Percentiles rank a stretch among this genome's conserved stretches.
These are phyloP conservation scores for Xylaria telfairii DNA, from an alignment of 495 filamentous ascomycete species.

Conservation along the genomic window DNA sequence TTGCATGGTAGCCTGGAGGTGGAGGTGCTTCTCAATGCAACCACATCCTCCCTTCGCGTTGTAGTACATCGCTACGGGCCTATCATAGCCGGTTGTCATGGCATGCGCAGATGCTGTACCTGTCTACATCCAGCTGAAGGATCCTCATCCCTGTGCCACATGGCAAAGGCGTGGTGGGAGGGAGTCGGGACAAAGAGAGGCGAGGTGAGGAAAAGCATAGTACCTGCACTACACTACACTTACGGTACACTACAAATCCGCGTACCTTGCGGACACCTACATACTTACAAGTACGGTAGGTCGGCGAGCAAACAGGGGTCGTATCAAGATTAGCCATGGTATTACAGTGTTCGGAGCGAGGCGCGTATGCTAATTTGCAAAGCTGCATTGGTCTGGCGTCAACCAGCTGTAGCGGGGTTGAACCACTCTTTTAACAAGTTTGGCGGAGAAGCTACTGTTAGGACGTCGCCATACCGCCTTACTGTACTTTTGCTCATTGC, in stretches of 20 bases:
- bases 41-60: conserved; percentile 4
- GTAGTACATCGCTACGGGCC: neutral
- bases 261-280: neutral
- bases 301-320: conserved; percentile 16
- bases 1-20: conserved; percentile 6
- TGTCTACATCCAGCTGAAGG: conserved; percentile 8
- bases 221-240: neutral
- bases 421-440: neutral
- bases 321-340: neutral
- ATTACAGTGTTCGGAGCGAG: neutral
- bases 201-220: conserved; percentile 10
- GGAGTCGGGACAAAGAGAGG: conserved; percentile 5
- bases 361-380: neutral
- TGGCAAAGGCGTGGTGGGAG: conserved; percentile 23
- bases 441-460: neutral
- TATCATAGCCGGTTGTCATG: neutral
- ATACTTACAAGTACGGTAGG: neutral
- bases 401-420: conserved; percentile 14
- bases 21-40: conserved; percentile 19
- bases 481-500: neutral
- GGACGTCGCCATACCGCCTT: neutral
- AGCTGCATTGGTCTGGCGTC: neutral
- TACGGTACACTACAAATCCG: neutral
- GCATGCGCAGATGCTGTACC: conserved; percentile 10
- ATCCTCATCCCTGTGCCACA: conserved; percentile 22